phyloP scores from a whole-genome alignment of 306 rosid genomes.

The Prinsepia uniflora region DNA sequence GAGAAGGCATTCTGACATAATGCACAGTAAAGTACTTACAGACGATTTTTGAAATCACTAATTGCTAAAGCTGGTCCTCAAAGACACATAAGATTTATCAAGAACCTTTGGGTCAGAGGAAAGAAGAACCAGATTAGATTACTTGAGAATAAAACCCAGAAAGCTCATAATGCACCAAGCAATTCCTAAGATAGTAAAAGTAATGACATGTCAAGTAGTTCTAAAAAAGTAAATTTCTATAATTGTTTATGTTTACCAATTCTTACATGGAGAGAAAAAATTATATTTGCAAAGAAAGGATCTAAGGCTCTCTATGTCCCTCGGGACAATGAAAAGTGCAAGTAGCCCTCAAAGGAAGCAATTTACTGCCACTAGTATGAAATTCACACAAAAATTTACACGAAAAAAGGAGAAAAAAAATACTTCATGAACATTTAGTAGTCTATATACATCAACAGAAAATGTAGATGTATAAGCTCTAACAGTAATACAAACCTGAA shows the following conservation, averaged over 20 bases:
- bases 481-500: conserved; percentile 64
- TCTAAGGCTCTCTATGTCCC: neutral
- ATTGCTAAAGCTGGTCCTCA: neutral
- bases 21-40: neutral
- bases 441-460: conserved; percentile 3
- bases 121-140: conserved; percentile 1
- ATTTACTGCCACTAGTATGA: conserved; percentile 3
- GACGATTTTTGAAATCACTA: neutral
- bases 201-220: neutral
- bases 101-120: neutral
- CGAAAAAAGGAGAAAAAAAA: neutral
- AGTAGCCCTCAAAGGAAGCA: neutral
- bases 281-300: neutral
- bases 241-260: neutral
- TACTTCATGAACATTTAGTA: neutral
- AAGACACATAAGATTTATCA: conserved; percentile 2
- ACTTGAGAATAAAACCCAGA: neutral
- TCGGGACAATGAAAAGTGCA: neutral
- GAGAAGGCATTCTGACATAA: neutral
- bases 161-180: neutral
- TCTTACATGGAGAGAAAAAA: neutral
- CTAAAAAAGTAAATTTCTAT: neutral
- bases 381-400: conserved; percentile 1
- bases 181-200: neutral
- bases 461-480: conserved; percentile 15